Evolutionary conservation across 176 grass and related monocot species (phyloP), one percentile per base, ranked within the genome.

Genomic region (Oryza punctata): DNA sequence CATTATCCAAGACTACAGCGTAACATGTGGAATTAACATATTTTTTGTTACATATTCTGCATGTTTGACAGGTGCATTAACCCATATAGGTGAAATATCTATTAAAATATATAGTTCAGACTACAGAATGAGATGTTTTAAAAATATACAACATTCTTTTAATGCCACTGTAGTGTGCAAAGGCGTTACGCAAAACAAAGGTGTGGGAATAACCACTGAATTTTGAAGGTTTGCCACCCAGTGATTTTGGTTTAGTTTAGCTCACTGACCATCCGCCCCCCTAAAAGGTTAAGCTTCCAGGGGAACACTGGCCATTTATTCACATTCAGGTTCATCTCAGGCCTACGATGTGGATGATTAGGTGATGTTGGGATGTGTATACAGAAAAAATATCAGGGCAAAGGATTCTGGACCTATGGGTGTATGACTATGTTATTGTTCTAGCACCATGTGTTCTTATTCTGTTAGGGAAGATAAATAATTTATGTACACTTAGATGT

Each of bases 381-480:
- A 14, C 33, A 27, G 29, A 7, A 19, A 19, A 33, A 63, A 70
- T 35, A 61, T 15, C 32, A 63, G 35, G 3, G 24, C 10, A 52
- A 47, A 68, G 49, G 12, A 19, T 61, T 26, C 70, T 76, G 21
- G 52, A 81, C 69, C 68, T 81, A 21, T 28, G 23, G 44, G 26
- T 33, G 7, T 13, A 63, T 12, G 21, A 5, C 21, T 43, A 25
- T 10, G 27, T 46, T 45, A 54, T 25, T 14, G 16, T 33, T 63
- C 16, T 63, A 63, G 25, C 37, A 57, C 18, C 2, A 0, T 49
- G 14, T 49, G 46, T 15, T 49, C 46, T 49, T 77, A 73, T 54
- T 12, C 46, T 87, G 18, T 61, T 67, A 29, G 44, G 32, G 64
- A 81, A 57, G 12, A 29, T 6, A 21, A 29, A 21, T 86, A 74